Conservation (phyloP, 176 grass and related monocot genomes). For the Coix lacrymajobi region DNA sequence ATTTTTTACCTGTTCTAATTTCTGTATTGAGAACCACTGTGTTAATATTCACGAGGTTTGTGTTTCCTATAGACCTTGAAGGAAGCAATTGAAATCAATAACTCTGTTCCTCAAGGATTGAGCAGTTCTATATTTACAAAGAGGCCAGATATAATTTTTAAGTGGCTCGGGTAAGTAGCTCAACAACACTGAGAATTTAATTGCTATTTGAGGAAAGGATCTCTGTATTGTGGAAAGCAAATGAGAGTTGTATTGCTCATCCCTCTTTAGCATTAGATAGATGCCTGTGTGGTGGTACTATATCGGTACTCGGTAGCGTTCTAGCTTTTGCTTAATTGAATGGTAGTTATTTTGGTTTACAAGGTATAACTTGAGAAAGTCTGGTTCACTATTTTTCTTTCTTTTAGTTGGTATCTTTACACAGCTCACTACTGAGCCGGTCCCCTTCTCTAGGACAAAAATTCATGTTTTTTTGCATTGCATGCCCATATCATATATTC, state of each 20-base stretch:
- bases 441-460: not conserved
- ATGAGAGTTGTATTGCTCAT: not conserved
- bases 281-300: not conserved
- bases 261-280: not conserved
- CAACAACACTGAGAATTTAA: not conserved
- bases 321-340: conserved; percentile 1
- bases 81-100: conserved; percentile 97
- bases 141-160: conserved; percentile 87
- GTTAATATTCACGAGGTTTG: not conserved
- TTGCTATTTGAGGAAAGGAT: not conserved
- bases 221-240: not conserved
- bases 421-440: not conserved
- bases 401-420: not conserved
- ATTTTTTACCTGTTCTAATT: conserved; percentile 9
- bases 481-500: not conserved
- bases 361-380: not conserved
- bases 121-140: conserved; percentile 98
- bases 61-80: conserved; percentile 59
- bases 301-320: not conserved
- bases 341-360: not conserved
- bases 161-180: conserved; percentile 90
- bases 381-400: not conserved
- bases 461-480: not conserved
- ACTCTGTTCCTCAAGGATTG: conserved; percentile 92
- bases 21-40: not conserved